These are phyloP conservation scores for Parascedosporium putredinis DNA, from an alignment of 2,329 filamentous ascomycete species.

Conservation along the genomic window DNA sequence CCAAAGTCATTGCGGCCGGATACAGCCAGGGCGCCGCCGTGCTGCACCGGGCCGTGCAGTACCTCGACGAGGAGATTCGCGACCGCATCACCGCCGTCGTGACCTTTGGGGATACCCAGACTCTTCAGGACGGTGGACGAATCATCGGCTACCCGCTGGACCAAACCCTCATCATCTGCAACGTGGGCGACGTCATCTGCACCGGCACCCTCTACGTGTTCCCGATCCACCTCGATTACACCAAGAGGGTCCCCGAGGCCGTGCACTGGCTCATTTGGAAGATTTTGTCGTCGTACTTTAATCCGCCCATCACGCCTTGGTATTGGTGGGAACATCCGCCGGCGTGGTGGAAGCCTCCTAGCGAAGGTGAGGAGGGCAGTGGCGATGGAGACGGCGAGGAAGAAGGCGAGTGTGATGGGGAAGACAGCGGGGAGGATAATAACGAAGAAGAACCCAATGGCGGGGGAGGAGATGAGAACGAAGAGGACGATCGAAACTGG, in stretches of 20 bases:
- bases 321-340: constrained; percentile 3
- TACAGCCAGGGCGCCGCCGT: constrained; percentile 26
- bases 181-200: constrained; percentile 27
- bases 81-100: constrained; percentile 17
- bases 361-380: not conserved
- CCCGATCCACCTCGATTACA: constrained; percentile 26
- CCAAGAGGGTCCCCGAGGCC: constrained; percentile 20
- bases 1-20: constrained; percentile 25
- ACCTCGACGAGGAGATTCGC: constrained; percentile 15
- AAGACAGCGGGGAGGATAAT: not conserved
- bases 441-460: no score
- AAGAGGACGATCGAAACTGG: not conserved
- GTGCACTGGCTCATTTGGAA: constrained; percentile 18
- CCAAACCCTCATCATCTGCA: constrained; percentile 30
- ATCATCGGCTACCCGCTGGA: constrained; percentile 24
- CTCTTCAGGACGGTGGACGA: constrained; percentile 21
- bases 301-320: constrained; percentile 4
- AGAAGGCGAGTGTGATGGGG: not conserved
- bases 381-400: not conserved
- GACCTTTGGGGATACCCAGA: constrained; percentile 19
- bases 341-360: not conserved
- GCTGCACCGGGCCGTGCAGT: constrained; percentile 17
- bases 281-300: constrained; percentile 6
- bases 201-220: constrained; percentile 23
- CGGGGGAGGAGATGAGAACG: no score